Percentiles rank a stretch among this genome's conserved stretches.
Conservation (phyloP, 2,329 filamentous ascomycete genomes). For the Cladophialophora yegresii region DNA sequence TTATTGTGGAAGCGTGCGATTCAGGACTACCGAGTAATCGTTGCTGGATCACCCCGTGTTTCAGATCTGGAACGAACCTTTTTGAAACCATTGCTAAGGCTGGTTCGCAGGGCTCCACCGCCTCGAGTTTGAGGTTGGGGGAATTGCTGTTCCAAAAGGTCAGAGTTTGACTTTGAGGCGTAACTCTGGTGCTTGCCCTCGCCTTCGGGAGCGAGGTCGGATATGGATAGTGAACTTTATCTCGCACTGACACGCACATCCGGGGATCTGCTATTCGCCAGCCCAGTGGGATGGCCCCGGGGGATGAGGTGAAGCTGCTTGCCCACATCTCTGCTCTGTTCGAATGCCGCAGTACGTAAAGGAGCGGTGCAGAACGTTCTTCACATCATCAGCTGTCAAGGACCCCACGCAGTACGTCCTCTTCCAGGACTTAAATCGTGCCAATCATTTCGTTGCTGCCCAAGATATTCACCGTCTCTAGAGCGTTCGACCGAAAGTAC, state of each 20-base stretch:
- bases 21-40: slow-evolving; percentile 1
- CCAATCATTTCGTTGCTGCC: slow-evolving; percentile 8
- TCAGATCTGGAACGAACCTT: slow-evolving; percentile 2
- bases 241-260: background rate
- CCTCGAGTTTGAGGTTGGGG: background rate
- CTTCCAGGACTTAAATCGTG: background rate
- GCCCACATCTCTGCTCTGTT: background rate
- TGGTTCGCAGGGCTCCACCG: background rate
- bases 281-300: background rate
- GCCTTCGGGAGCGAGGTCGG: slow-evolving; percentile 7
- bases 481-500: background rate
- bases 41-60: slow-evolving; percentile 3
- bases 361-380: slow-evolving; percentile 10
- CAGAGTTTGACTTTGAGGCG: background rate
- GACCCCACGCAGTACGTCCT: background rate
- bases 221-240: slow-evolving; percentile 2
- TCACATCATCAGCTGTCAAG: background rate
- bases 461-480: background rate
- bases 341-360: background rate
- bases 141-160: background rate
- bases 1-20: background rate
- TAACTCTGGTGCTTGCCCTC: background rate
- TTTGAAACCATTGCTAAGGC: background rate
- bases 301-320: background rate
- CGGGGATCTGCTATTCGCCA: background rate